phyloP scores from a whole-genome alignment of 805 yeast species.

The Komagataella populi region DNA sequence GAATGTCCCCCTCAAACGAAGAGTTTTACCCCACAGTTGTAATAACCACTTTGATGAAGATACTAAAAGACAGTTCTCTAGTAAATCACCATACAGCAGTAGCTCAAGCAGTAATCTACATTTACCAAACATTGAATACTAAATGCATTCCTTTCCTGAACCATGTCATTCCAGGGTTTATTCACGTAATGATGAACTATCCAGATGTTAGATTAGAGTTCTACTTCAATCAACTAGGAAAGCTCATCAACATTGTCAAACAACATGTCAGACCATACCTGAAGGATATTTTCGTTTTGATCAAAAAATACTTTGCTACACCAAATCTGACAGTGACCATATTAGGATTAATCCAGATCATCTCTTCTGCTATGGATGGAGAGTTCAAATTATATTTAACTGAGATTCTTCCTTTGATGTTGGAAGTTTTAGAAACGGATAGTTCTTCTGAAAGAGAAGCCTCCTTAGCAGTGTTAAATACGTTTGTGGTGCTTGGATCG shows the following conservation, averaged over 20 bases:
- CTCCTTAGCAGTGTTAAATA: conserved; percentile 61
- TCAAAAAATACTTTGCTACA: conserved; percentile 60
- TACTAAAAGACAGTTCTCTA: conserved; percentile 73
- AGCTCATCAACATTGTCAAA: conserved; percentile 67
- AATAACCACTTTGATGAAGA: conserved; percentile 69
- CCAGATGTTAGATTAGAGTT: conserved; percentile 72
- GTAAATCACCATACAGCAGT: conserved; percentile 82
- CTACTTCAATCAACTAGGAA: conserved; percentile 79
- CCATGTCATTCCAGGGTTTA: conserved; percentile 78
- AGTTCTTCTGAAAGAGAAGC: conserved; percentile 46
- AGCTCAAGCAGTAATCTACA: conserved; percentile 86
- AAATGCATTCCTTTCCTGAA: conserved; percentile 84
- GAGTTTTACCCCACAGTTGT: conserved; percentile 96
- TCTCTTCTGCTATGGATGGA: conserved; percentile 78
- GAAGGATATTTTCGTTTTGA: conserved; percentile 57
- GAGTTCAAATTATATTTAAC: conserved; percentile 83
- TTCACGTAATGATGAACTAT: conserved; percentile 72
- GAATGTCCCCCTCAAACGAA: conserved; percentile 84
- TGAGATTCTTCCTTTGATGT: conserved; percentile 58
- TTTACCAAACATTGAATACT: conserved; percentile 78
- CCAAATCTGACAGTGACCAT: conserved; percentile 63
- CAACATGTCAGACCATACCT: conserved; percentile 83
- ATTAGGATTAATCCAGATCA: conserved; percentile 66
- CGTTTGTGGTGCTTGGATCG: conserved; percentile 77
- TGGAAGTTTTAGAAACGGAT: conserved; percentile 67